phyloP scores from a whole-genome alignment of 352 stramenopile species.

The Pythium apleroticum region DNA sequence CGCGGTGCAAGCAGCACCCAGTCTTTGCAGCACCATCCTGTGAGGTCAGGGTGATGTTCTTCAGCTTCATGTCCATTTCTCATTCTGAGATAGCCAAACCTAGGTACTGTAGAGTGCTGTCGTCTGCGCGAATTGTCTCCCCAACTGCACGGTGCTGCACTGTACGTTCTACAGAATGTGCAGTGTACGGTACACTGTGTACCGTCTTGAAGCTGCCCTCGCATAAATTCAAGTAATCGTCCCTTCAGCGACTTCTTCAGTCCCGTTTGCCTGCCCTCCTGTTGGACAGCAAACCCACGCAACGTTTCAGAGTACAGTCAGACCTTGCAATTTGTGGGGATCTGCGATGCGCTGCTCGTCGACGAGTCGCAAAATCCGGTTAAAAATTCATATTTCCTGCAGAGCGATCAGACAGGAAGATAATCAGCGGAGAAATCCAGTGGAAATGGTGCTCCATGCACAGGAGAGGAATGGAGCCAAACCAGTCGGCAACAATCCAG shows the following conservation, averaged over 20 bases:
- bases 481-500: background rate
- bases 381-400: background rate
- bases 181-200: too few species aligned
- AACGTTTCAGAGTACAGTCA: background rate
- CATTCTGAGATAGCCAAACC: background rate
- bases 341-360: background rate
- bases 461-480: background rate
- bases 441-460: background rate
- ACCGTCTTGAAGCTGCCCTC: background rate
- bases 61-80: background rate
- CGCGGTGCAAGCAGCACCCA: background rate
- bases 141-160: too few species aligned
- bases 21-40: background rate
- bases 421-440: background rate
- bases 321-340: background rate
- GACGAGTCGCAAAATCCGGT: background rate
- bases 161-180: too few species aligned
- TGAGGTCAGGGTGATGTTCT: background rate
- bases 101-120: background rate
- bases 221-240: background rate
- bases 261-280: background rate
- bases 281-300: background rate
- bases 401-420: background rate
- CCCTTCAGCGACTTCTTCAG: background rate
- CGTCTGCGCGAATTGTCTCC: background rate